Base-by-base conservation (phyloP, 176 grass and related monocot species). In the Ampelocalamus luodianensis region DNA sequence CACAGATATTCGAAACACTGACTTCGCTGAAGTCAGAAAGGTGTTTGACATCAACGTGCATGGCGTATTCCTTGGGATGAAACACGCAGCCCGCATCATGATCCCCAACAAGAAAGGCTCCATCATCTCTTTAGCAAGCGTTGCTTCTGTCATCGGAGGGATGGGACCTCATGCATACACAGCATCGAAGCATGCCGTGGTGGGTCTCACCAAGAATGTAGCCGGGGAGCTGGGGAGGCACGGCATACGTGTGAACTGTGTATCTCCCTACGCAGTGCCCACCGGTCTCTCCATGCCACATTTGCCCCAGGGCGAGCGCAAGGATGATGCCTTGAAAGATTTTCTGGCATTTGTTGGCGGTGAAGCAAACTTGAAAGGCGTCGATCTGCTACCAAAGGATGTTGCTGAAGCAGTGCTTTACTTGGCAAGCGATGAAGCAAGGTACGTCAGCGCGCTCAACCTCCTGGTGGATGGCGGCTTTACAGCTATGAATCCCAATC, bases 191-290 rank as follows among this genome's bases (percentile, higher is more conserved):
- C 95, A 95, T 74, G 91, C 95, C 1, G 91, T 98, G 16, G 79
- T 85, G 12, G 93, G 93, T 14, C 91, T 98, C 58, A 90, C 95
- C 15, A 95, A 93, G 82, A 98, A 29, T 49, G 93, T 95, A 43
- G 90, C 91, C 0, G 68, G 39, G 6, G 95, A 98, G 85, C 65
- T 98, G 20, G 95, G 95, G 3, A 90, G 51, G 62, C 93, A 98
- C 4, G 93, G 95, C 10, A 86, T 98, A 54, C 89, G 95, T 14
- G 93, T 98, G 82, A 98, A 95, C 74, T 98, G 93, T 10, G 91
- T 98, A 2, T 98, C 95, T 3, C 93, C 95, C 1, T 95, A 88
- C 22, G 95, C 82, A 0, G 82, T 90, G 54, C 89, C 93, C 39
- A 95, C 95, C 0, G 20, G 23, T 0, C 79, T 95, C 77, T 86